Conservation (phyloP, 2,329 filamentous ascomycete genomes). For the Aspergillus sclerotialis region DNA sequence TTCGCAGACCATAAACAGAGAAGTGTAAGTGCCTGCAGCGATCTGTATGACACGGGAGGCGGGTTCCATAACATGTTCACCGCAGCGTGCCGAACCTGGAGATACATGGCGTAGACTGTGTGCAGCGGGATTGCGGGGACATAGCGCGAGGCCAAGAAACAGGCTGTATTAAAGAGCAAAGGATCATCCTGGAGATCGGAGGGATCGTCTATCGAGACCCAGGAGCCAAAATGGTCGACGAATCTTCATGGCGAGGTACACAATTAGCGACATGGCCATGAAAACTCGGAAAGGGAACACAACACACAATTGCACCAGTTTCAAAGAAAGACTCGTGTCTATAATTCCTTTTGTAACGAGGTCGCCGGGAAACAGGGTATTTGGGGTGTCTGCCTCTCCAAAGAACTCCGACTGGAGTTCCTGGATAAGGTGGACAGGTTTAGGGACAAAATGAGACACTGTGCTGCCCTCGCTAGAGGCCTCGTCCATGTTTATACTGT, state of each 20-base stretch:
- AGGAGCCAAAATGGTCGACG: constrained; percentile 25
- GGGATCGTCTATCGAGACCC: constrained; percentile 23
- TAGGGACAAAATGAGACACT: constrained; percentile 17
- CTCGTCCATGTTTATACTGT: constrained; percentile 19
- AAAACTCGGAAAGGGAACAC: constrained; percentile 1
- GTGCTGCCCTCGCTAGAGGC: constrained; percentile 13
- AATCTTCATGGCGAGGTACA: constrained; percentile 12
- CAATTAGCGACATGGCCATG: background rate
- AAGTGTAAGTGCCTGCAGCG: constrained; percentile 25
- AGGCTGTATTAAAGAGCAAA: constrained; percentile 27
- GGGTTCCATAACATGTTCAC: constrained; percentile 23
- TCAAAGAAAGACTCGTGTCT: constrained; percentile 24
- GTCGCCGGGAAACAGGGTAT: constrained; percentile 18
- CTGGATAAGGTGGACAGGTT: constrained; percentile 25
- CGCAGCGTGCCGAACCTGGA: constrained; percentile 25
- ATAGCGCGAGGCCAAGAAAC: constrained; percentile 26
- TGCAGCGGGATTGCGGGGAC: constrained; percentile 22
- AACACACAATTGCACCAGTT: constrained; percentile 25
- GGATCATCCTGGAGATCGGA: constrained; percentile 23
- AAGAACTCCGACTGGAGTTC: constrained; percentile 27
- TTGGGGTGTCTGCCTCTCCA: constrained; percentile 16
- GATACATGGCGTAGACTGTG: constrained; percentile 21
- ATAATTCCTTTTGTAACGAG: constrained; percentile 21
- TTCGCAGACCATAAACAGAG: constrained; percentile 26
- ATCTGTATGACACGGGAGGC: constrained; percentile 21